A percentile compares a stretch with the other conserved stretches of the same genome.
These are phyloP conservation scores for Phalaenopsis aphrodite DNA, from an alignment of 106 monocot species.

Conservation along the genomic window DNA sequence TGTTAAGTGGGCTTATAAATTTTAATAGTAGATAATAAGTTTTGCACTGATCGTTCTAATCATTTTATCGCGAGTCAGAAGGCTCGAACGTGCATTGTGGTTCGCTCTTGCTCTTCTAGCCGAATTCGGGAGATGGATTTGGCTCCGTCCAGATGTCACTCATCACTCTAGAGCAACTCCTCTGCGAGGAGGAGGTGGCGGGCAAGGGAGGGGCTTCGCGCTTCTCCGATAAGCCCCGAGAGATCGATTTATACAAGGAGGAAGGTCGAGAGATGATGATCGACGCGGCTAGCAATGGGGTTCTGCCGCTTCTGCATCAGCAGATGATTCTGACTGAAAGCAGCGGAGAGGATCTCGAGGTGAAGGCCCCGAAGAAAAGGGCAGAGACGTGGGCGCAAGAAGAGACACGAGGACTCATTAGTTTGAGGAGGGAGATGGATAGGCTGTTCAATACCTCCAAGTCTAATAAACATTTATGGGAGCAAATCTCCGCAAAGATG, in stretches of 20 bases:
- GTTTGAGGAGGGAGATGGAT: constrained; percentile 74
- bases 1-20: too few species aligned
- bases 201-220: constrained; percentile 29
- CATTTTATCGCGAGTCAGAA: too few species aligned
- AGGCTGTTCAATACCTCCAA: constrained; percentile 85
- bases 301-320: constrained; percentile 16
- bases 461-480: constrained; percentile 95
- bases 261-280: constrained; percentile 52
- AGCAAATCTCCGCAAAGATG: constrained; percentile 85
- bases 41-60: too few species aligned
- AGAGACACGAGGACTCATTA: constrained; percentile 72
- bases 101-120: background rate
- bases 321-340: constrained; percentile 52
- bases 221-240: constrained; percentile 55
- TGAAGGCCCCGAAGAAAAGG: constrained; percentile 48
- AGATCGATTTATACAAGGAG: constrained; percentile 53
- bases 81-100: too few species aligned
- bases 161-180: constrained; percentile 26
- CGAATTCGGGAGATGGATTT: constrained; percentile 4
- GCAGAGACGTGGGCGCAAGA: constrained; percentile 97
- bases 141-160: background rate
- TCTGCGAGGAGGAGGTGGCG: constrained; percentile 9
- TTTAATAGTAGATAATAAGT: too few species aligned
- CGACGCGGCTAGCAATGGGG: constrained; percentile 31
- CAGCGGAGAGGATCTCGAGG: constrained; percentile 45